Evolutionary conservation across 805 yeast genomes (phyloP), one percentile per base, ranked within the genome.

Genomic region (Zygoascus ofunaensis): DNA sequence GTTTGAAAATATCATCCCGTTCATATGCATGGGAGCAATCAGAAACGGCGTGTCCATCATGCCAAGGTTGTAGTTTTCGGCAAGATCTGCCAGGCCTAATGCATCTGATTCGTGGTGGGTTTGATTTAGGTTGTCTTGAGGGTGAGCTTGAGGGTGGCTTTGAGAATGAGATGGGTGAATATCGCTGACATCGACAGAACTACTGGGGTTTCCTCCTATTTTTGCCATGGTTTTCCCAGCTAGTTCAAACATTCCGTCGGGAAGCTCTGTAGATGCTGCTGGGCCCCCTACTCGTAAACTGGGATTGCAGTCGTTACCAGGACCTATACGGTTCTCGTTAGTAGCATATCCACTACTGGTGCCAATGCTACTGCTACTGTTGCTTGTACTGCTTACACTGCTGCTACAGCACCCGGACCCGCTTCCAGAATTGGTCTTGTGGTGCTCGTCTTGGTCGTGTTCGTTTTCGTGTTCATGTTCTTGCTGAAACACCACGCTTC

Each of bases 11-110:
- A 51, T 34, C 32, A 50, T 45, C 8, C 53, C 52, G 26, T 57
- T 57, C 43, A 51, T 48, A 36, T 53, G 43, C 66, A 62, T 62
- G 8, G 66, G 66, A 5, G 63, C 66, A 21, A 62, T 62, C 17
- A 62, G 49, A 30, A 51, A 34, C 4, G 65, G 65, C 22, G 49
- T 40, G 14, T 26, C 37, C 34, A 32, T 14, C 23, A 19, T 37
- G 33, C 5, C 33, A 14, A 17, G 19, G 4, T 33, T 20, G 12
- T 23, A n/a, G 7, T 4, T 4, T n/a, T 3, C 12, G n/a, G 28
- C n/a, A 5, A 26, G n/a, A 23, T 21, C 33, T n/a, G 15, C 17
- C 42, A 4, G 37, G n/a, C 26, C 10, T 15, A 4, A 14, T 14
- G 14, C 36, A 14, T 17, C 20, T 18, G 8, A 7, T 8, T 12